phyloP scores from a whole-genome alignment of 2,329 filamentous ascomycete species.

The Ophiostoma sp. region DNA sequence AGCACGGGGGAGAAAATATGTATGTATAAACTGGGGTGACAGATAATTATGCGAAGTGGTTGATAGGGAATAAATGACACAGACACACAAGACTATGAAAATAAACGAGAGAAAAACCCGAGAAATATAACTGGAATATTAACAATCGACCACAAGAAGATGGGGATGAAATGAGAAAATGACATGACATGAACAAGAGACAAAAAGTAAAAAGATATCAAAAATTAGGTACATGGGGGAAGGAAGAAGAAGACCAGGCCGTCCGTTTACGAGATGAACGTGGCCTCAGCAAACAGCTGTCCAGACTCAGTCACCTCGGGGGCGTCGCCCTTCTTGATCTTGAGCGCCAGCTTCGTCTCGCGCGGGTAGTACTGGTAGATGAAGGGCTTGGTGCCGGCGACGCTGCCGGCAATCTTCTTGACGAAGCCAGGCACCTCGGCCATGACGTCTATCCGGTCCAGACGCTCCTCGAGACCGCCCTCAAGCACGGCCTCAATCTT shows the following conservation, averaged over 20 bases:
- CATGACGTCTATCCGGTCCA: constrained; percentile 93
- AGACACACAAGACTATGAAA: not conserved
- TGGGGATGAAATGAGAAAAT: not conserved
- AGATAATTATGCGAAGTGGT: not conserved
- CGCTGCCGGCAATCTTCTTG: constrained; percentile 86
- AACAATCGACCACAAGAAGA: not conserved
- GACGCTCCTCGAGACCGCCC: constrained; percentile 64
- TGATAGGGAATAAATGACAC: not conserved
- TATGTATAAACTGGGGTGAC: not conserved
- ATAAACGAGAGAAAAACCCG: not conserved
- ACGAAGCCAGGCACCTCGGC: constrained; percentile 93
- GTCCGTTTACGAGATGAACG: constrained; percentile 81
- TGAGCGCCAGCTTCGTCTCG: constrained; percentile 65
- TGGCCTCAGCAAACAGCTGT: constrained; percentile 80
- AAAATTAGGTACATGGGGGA: not conserved
- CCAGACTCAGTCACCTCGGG: constrained; percentile 75
- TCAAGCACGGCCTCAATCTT: constrained; percentile 68
- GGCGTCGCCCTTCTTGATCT: constrained; percentile 81
- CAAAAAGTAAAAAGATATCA: not conserved
- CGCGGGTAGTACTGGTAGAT: constrained; percentile 87
- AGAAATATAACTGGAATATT: not conserved
- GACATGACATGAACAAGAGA: not conserved
- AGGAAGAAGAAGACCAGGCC: constrained; percentile 8
- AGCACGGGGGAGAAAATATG: not conserved
- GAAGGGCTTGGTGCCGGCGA: constrained; percentile 91